These are phyloP conservation scores for Diaporthe australafricana DNA, from an alignment of 2,329 filamentous ascomycete species.

Conservation along the genomic window DNA sequence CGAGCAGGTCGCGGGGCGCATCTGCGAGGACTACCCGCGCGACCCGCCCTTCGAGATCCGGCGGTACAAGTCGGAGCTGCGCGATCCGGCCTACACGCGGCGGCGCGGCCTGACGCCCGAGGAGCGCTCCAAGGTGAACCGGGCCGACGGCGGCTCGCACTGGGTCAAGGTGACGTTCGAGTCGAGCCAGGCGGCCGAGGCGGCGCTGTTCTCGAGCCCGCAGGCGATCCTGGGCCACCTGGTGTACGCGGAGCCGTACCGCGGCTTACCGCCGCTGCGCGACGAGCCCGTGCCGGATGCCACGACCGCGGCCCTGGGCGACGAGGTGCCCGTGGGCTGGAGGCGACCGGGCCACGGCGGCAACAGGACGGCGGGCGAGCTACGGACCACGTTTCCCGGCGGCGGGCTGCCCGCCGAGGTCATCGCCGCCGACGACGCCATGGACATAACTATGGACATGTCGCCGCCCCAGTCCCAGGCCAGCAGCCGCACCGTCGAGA, in stretches of 20 bases:
- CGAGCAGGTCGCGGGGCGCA: constrained; percentile 85
- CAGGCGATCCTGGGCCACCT: constrained; percentile 78
- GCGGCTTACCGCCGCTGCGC: constrained; percentile 70
- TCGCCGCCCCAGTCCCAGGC: constrained; percentile 58
- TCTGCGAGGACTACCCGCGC: constrained; percentile 94
- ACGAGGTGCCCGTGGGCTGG: constrained; percentile 42
- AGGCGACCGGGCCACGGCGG: constrained; percentile 37
- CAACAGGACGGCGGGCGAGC: constrained; percentile 38
- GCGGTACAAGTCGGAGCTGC: constrained; percentile 79
- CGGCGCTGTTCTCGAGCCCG: constrained; percentile 76
- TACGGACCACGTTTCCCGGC: constrained; percentile 50
- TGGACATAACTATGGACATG: constrained; percentile 47
- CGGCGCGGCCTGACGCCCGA: constrained; percentile 74
- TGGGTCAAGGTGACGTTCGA: constrained; percentile 93
- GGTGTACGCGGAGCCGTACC: constrained; percentile 78
- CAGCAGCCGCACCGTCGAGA: constrained; percentile 70
- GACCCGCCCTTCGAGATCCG: constrained; percentile 79
- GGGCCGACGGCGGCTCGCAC: constrained; percentile 84
- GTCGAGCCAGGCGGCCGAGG: constrained; percentile 76
- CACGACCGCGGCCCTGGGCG: constrained; percentile 49
- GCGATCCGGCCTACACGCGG: constrained; percentile 77
- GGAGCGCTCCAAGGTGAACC: constrained; percentile 83
- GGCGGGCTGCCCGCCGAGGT: constrained; percentile 47
- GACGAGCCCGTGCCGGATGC: constrained; percentile 73
- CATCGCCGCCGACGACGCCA: constrained; percentile 33